These are phyloP conservation scores for Xerocomellus amylosporus DNA, from an alignment of 768 basidiomycete genomes.

Conservation along the genomic window DNA sequence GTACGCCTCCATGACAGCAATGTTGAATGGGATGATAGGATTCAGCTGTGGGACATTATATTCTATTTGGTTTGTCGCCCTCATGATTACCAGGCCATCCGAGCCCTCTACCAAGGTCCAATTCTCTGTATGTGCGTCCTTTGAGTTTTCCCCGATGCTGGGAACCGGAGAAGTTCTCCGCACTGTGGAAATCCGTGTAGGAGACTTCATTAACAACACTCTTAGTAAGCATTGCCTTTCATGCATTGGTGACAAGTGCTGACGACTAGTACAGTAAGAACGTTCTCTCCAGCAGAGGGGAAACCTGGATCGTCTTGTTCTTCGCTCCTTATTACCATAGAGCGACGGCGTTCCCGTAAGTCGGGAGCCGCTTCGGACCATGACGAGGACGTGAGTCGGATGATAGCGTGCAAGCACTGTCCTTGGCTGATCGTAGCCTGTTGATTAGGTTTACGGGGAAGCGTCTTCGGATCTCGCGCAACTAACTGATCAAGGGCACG, in stretches of 20 bases:
- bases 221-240: neutral
- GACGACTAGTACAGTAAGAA: neutral
- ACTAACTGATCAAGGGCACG: constrained; percentile 3
- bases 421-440: neutral
- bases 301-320: neutral
- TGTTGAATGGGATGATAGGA: neutral
- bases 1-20: neutral
- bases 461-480: neutral
- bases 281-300: neutral
- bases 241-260: neutral
- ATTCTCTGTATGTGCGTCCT: neutral
- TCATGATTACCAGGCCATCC: neutral
- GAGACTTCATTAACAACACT: neutral
- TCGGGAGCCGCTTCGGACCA: neutral
- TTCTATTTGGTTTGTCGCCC: too few relatives aligned
- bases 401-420: too few relatives aligned
- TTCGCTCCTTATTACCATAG: neutral
- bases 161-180: neutral
- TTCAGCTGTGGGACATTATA: neutral
- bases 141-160: constrained; percentile 1
- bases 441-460: neutral
- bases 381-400: neutral
- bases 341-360: too few relatives aligned
- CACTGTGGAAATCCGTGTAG: neutral
- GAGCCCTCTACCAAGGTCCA: neutral